Evolutionary conservation across 2,329 filamentous ascomycete species (phyloP).

Genomic region (Fusarium metavorans): DNA sequence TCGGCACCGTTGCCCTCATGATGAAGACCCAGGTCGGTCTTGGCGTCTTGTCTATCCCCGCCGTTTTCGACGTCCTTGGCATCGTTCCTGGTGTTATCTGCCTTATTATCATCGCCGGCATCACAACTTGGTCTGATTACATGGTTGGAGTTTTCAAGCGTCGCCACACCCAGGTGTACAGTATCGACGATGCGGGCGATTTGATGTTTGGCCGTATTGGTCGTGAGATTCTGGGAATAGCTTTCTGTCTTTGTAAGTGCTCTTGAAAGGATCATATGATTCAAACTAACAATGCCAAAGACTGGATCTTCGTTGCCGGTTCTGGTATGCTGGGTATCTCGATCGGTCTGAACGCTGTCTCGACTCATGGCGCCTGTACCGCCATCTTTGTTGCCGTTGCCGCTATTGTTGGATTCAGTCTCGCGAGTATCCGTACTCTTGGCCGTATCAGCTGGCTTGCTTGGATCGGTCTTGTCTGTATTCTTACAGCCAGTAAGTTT

Average conservation of each 20-base stretch:
- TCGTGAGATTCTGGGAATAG: conserved; percentile 54
- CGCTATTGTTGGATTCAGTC: conserved; percentile 42
- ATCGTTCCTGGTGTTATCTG: conserved; percentile 61
- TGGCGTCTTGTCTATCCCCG: conserved; percentile 61
- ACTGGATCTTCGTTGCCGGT: conserved; percentile 33
- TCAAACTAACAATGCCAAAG: conserved; percentile 3
- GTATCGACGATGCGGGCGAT: conserved; percentile 64
- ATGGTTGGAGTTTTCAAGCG: conserved; percentile 64
- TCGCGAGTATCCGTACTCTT: conserved; percentile 51
- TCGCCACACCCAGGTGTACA: conserved; percentile 62
- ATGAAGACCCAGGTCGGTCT: conserved; percentile 62
- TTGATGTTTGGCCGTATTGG: conserved; percentile 62
- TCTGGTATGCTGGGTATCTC: conserved; percentile 47
- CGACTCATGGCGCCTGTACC: conserved; percentile 53
- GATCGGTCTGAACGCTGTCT: conserved; percentile 55
- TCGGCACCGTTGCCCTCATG: conserved; percentile 59
- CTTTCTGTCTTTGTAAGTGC: conserved; percentile 51
- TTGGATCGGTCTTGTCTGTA: conserved; percentile 43
- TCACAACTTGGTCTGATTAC: conserved; percentile 63
- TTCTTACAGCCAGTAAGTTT: conserved; percentile 32
- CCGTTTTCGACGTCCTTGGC: conserved; percentile 59
- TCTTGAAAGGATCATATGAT: fast-evolving
- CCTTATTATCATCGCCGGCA: conserved; percentile 53
- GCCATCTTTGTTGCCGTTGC: conserved; percentile 56
- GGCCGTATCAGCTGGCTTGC: conserved; percentile 49